These are phyloP conservation scores for Kazachstania bromeliacearum DNA, from an alignment of 805 yeast genomes.

Conservation along the genomic window DNA sequence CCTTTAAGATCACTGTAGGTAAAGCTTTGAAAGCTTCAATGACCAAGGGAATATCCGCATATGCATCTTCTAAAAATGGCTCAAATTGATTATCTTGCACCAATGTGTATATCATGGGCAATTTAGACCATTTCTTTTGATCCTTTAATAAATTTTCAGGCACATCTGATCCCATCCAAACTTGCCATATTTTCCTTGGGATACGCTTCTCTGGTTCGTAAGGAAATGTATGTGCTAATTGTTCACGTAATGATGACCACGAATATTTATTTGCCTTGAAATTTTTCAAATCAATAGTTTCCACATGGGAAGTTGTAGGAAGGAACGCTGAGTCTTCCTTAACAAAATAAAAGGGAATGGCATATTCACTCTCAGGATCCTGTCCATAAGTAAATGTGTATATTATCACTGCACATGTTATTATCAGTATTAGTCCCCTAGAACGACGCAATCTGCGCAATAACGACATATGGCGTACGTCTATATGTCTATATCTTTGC, in stretches of 20 bases:
- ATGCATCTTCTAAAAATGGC: slow-evolving; percentile 46
- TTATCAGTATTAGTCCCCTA: too few relatives aligned
- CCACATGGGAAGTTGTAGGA: slow-evolving; percentile 23
- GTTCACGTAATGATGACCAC: slow-evolving; percentile 30
- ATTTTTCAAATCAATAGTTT: slow-evolving; percentile 14
- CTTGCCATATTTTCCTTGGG: slow-evolving; percentile 85
- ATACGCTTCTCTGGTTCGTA: slow-evolving; percentile 55
- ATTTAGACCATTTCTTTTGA: slow-evolving; percentile 49
- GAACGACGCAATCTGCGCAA: too few relatives aligned
- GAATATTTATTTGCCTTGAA: slow-evolving; percentile 1
- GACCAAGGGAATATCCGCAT: slow-evolving; percentile 65
- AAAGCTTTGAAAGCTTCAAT: slow-evolving; percentile 60
- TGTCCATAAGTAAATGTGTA: too few relatives aligned
- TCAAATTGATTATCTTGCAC: slow-evolving; percentile 61
- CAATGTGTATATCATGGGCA: slow-evolving; percentile 45
- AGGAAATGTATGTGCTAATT: slow-evolving; percentile 63
- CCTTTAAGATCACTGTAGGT: slow-evolving; percentile 78
- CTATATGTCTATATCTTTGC: too few relatives aligned
- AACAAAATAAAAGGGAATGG: too few relatives aligned
- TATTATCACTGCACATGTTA: too few relatives aligned
- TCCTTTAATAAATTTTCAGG: slow-evolving; percentile 42
- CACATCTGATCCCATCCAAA: slow-evolving; percentile 73
- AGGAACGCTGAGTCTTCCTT: too few relatives aligned
- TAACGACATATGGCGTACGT: too few relatives aligned
- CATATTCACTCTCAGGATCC: too few relatives aligned